Evolutionary conservation across 2,329 filamentous ascomycete genomes (phyloP).

Genomic region (Pseudogymnoascus sp.): DNA sequence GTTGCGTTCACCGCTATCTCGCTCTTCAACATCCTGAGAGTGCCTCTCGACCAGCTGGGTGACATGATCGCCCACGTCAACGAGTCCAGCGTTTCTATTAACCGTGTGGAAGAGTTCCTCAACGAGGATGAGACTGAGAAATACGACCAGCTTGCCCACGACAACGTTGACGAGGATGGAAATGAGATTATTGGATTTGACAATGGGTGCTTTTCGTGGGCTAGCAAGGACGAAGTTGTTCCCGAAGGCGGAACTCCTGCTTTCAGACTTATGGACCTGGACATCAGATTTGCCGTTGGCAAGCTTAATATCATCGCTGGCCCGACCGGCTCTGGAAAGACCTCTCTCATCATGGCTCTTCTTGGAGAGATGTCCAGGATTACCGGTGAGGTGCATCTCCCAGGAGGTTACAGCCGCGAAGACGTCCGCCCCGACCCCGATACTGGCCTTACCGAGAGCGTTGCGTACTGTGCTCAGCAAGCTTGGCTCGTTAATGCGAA

Average conservation of each 20-base stretch:
- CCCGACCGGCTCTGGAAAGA: conserved; percentile 91
- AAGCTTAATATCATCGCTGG: conserved; percentile 89
- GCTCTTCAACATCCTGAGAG: conserved; percentile 85
- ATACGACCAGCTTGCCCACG: conserved; percentile 71
- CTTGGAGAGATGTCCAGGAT: conserved; percentile 92
- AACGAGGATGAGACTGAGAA: conserved; percentile 94
- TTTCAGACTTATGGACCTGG: conserved; percentile 75
- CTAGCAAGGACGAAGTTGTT: conserved; percentile 54
- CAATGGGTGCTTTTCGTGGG: conserved; percentile 84
- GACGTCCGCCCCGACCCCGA: conserved; percentile 74
- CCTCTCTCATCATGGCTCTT: conserved; percentile 88
- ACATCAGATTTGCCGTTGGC: conserved; percentile 76
- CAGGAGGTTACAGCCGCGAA: conserved; percentile 77
- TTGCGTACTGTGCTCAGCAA: conserved; percentile 94
- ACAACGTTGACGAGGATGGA: conserved; percentile 61
- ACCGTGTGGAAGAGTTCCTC: conserved; percentile 91
- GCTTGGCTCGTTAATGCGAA: conserved; percentile 95
- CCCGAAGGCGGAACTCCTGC: conserved; percentile 59
- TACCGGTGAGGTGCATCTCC: conserved; percentile 73
- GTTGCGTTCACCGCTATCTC: conserved; percentile 94
- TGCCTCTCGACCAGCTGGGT: conserved; percentile 89
- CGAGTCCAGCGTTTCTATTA: conserved; percentile 92
- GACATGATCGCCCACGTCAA: conserved; percentile 99
- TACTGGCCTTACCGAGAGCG: conserved; percentile 80
- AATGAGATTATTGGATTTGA: conserved; percentile 76